A percentile compares a stretch with the other conserved stretches of the same genome.
Conservation (phyloP, 192 early-diverging fungal genomes). For the Backusella circina region DNA sequence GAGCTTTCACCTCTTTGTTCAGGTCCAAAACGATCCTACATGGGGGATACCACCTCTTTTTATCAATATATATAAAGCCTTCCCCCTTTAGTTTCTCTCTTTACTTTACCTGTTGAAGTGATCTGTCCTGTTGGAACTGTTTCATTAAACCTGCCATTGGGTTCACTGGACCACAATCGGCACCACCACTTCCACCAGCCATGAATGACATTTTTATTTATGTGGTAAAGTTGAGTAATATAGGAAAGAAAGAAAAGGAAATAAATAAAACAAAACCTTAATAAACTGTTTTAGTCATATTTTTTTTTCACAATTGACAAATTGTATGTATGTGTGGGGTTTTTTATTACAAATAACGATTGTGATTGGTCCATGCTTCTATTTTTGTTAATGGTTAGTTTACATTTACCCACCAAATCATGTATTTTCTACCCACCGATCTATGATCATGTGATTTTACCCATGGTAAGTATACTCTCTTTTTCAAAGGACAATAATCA, state of each 20-base stretch:
- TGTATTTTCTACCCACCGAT: too few relatives aligned
- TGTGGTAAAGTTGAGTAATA: not conserved
- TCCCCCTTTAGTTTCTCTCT: not conserved
- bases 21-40: slow-evolving; percentile 24
- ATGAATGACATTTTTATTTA: slow-evolving; percentile 4
- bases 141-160: slow-evolving; percentile 76
- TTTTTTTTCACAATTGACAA: not conserved
- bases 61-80: not conserved
- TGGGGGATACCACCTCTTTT: not conserved
- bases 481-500: too few relatives aligned
- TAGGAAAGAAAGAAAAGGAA: not conserved
- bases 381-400: not conserved
- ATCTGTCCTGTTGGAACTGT: slow-evolving; percentile 72
- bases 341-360: not conserved
- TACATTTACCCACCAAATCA: too few relatives aligned
- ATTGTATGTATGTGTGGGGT: not conserved
- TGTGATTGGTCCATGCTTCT: not conserved
- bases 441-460: too few relatives aligned
- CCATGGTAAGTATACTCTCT: too few relatives aligned
- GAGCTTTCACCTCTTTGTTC: slow-evolving; percentile 30
- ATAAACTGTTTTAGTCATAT: not conserved
- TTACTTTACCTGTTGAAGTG: slow-evolving; percentile 68
- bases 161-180: slow-evolving; percentile 77
- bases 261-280: not conserved
- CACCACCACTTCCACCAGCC: slow-evolving; percentile 37